Evolutionary conservation across 768 basidiomycete species (phyloP).

Genomic region (Tricholoma furcatifolium): DNA sequence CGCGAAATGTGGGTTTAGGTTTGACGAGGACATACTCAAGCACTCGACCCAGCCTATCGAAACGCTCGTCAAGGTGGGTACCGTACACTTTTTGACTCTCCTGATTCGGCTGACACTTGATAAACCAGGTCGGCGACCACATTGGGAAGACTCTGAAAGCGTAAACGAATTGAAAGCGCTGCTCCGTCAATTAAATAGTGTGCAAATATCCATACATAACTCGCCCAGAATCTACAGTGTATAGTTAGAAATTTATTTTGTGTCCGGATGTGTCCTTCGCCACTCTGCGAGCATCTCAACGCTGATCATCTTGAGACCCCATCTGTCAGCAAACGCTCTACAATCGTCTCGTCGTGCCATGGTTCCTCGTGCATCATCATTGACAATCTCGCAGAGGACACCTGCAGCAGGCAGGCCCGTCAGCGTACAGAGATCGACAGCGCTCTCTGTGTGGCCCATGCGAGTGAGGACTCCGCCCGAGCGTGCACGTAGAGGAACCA

Average conservation of each 20-base stretch:
- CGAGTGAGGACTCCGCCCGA: conserved; percentile 84
- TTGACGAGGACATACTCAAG: conserved; percentile 59
- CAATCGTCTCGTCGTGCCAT: conserved; percentile 98
- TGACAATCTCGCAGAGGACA: conserved; percentile 92
- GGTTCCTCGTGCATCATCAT: conserved; percentile 81
- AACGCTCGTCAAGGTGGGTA: conserved; percentile 58
- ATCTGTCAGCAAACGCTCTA: conserved; percentile 83
- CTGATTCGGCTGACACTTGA: background rate
- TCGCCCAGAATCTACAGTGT: background rate
- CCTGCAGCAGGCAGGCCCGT: conserved; percentile 72
- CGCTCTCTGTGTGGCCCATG: conserved; percentile 91
- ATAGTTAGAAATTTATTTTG: background rate
- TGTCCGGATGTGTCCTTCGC: conserved; percentile 32
- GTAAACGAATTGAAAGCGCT: background rate
- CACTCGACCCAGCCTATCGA: conserved; percentile 60
- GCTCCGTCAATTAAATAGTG: background rate
- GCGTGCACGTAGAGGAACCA: conserved; percentile 89
- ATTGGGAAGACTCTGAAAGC: conserved; percentile 27
- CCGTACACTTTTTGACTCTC: background rate
- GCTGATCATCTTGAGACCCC: conserved; percentile 93
- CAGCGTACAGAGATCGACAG: conserved; percentile 81
- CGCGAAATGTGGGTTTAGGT: conserved; percentile 27
- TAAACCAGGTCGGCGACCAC: conserved; percentile 32
- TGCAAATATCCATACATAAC: background rate
- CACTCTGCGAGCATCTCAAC: conserved; percentile 77